A percentile compares a stretch with the other conserved stretches of the same genome.
These are phyloP conservation scores for Fusarium sp. DNA, from an alignment of 2,329 filamentous ascomycete genomes.

Conservation along the genomic window DNA sequence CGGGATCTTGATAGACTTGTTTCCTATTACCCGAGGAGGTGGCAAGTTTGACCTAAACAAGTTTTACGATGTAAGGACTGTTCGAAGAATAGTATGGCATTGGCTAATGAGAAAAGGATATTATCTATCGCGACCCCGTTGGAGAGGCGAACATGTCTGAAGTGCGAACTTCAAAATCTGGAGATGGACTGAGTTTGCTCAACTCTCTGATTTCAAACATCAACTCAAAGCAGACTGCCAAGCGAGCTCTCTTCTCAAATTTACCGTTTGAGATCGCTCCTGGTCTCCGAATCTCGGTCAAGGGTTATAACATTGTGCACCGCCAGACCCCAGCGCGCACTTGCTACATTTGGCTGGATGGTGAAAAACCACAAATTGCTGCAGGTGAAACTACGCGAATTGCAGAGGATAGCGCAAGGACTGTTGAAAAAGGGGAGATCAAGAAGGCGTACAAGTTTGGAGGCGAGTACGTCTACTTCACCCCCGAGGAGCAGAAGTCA, in stretches of 20 bases:
- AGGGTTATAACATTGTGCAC: constrained; percentile 91
- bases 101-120: constrained; percentile 70
- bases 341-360: constrained; percentile 88
- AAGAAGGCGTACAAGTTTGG: constrained; percentile 97
- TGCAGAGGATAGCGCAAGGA: constrained; percentile 81
- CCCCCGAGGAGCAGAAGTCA: constrained; percentile 82
- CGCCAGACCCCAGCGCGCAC: constrained; percentile 83
- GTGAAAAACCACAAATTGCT: constrained; percentile 87
- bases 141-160: constrained; percentile 71
- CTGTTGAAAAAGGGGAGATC: constrained; percentile 83
- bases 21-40: constrained; percentile 82
- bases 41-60: constrained; percentile 82
- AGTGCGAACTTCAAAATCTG: constrained; percentile 74
- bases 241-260: constrained; percentile 86
- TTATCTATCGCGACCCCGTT: constrained; percentile 84
- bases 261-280: constrained; percentile 91
- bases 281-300: constrained; percentile 86
- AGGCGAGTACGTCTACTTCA: constrained; percentile 88
- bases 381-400: constrained; percentile 79
- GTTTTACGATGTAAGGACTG: constrained; percentile 84
- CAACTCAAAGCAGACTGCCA: constrained; percentile 88
- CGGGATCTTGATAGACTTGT: constrained; percentile 91
- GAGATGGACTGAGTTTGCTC: constrained; percentile 82
- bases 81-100: background rate
- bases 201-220: constrained; percentile 87